Conservation (phyloP, 805 yeast genomes). For the Metschnikowia vanudenii region DNA sequence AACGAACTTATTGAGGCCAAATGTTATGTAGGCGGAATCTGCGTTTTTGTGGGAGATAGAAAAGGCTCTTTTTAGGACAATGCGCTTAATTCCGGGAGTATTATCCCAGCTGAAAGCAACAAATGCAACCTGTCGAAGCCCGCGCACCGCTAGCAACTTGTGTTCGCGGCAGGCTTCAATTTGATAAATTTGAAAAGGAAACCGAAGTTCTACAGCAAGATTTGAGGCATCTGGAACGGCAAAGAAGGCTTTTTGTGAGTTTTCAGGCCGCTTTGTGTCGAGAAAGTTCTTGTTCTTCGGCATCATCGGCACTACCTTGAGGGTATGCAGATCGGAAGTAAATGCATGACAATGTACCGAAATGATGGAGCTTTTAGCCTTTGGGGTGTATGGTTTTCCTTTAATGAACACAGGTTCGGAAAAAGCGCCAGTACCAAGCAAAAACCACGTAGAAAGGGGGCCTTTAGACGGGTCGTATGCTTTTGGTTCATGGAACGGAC, state of each 20-base stretch:
- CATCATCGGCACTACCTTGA: conserved; percentile 14
- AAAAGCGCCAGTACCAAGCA: conserved; percentile 16
- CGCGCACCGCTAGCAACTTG: conserved; percentile 15
- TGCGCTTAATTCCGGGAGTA: conserved; percentile 9
- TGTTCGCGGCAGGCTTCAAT: conserved; percentile 5
- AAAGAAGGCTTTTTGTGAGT: conserved; percentile 10
- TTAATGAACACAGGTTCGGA: conserved; percentile 8
- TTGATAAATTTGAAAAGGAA: conserved; percentile 14
- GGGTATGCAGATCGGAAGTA: conserved; percentile 5
- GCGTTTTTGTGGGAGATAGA: neutral
- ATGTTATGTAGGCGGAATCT: conserved; percentile 7
- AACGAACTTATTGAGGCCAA: conserved; percentile 5
- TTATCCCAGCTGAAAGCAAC: conserved; percentile 13
- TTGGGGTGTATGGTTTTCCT: conserved; percentile 7
- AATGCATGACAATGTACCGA: conserved; percentile 14
- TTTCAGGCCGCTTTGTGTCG: neutral
- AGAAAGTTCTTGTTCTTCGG: conserved; percentile 13
- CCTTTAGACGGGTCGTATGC: conserved; percentile 16
- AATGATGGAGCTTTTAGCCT: conserved; percentile 5
- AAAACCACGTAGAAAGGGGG: conserved; percentile 8
- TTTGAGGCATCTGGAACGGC: conserved; percentile 3
- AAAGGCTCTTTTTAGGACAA: conserved; percentile 7
- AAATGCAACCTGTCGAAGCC: conserved; percentile 8
- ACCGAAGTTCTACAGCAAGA: conserved; percentile 2
- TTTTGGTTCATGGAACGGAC: conserved; percentile 8